Evolutionary conservation across 176 grass and related monocot genomes (phyloP).

Genomic region (Canna indica): DNA sequence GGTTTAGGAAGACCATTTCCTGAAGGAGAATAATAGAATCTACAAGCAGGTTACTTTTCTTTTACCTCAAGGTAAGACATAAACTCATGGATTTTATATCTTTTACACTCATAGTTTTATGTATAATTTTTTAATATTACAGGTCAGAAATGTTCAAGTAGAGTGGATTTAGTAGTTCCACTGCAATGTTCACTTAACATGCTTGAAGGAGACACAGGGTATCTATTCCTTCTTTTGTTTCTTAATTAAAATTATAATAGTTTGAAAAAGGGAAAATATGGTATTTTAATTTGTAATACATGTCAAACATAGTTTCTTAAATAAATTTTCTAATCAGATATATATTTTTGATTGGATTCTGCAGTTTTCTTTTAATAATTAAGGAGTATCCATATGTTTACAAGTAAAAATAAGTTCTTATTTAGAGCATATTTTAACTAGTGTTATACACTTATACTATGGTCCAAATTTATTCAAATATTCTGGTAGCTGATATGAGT

Average conservation of each 20-base stretch:
- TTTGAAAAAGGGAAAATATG: neutral
- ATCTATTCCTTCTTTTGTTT: conserved; percentile 18
- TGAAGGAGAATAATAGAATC: conserved; percentile 33
- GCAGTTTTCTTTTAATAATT: neutral
- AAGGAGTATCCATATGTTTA: neutral
- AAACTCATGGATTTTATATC: neutral
- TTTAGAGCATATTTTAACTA: neutral
- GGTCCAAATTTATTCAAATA: neutral
- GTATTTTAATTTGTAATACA: neutral
- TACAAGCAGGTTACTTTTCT: conserved; percentile 75
- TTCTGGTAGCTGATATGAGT: neutral
- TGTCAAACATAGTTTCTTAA: neutral
- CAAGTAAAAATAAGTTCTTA: neutral
- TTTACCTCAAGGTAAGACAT: conserved; percentile 45
- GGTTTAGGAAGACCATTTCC: conserved; percentile 30
- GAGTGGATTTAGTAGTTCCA: conserved; percentile 34
- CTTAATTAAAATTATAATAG: neutral
- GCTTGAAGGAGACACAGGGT: conserved; percentile 99
- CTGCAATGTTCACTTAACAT: conserved; percentile 80
- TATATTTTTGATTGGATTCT: neutral
- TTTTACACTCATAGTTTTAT: neutral
- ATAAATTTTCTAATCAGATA: neutral
- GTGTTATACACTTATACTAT: neutral
- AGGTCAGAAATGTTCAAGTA: conserved; percentile 6
- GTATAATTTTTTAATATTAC: conserved; percentile 8